These are phyloP conservation scores for Pyrus hybrid DNA, from an alignment of 331 rosid genomes.

Conservation along the genomic window DNA sequence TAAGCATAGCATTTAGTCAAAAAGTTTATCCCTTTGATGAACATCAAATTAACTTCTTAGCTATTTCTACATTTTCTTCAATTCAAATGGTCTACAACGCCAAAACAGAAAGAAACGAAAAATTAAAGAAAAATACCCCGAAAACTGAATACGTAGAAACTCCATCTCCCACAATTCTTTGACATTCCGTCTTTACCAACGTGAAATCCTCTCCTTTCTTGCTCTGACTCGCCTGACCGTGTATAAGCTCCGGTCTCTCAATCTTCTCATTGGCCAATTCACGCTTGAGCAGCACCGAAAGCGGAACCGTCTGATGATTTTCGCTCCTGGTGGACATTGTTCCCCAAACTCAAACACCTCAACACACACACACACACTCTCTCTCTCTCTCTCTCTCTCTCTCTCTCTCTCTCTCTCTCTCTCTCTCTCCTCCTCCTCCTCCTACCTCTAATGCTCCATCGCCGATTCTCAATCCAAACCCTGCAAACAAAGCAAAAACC, in stretches of 20 bases:
- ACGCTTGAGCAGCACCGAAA: conserved; percentile 79
- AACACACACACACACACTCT: neutral
- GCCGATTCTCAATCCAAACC: conserved; percentile 16
- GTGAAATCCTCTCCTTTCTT: conserved; percentile 95
- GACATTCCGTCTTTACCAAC: conserved; percentile 74
- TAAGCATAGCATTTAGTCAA: neutral
- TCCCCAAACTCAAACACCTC: conserved; percentile 6
- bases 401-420: no score
- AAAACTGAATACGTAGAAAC: conserved; percentile 91
- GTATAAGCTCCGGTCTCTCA: conserved; percentile 66
- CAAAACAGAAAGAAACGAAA: neutral
- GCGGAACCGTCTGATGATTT: conserved; percentile 63
- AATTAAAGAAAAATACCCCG: conserved; percentile 41
- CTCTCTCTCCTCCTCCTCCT: neutral
- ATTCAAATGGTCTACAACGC: neutral
- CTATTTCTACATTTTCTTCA: neutral
- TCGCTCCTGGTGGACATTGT: conserved; percentile 66
- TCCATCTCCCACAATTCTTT: conserved; percentile 77
- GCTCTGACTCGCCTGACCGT: conserved; percentile 74
- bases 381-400: neutral
- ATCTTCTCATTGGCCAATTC: conserved; percentile 76
- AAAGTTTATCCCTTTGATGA: neutral
- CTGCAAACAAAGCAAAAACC: conserved; percentile 20
- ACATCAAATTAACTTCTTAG: neutral
- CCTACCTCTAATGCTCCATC: conserved; percentile 34